These are phyloP conservation scores for Annona cherimola DNA, from an alignment of 164 flowering plant genomes.

Conservation along the genomic window DNA sequence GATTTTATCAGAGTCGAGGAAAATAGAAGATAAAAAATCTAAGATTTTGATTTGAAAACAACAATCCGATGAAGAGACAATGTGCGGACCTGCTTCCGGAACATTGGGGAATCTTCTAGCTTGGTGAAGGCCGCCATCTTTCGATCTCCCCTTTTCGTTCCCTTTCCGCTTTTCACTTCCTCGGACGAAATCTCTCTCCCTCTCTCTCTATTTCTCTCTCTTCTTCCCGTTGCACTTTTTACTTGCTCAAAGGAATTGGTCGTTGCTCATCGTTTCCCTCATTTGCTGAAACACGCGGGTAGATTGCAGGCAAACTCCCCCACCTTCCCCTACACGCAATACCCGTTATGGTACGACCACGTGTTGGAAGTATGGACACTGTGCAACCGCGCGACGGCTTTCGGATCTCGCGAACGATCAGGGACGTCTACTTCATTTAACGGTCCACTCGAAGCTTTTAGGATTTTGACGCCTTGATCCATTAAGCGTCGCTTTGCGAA, in stretches of 20 bases:
- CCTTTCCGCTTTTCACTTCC: background rate
- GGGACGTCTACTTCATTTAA: background rate
- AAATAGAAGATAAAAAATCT: too few relatives aligned
- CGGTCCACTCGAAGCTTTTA: background rate
- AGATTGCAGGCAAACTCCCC: background rate
- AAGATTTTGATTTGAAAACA: too few relatives aligned
- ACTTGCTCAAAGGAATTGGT: background rate
- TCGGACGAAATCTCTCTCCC: background rate
- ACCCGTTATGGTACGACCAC: background rate
- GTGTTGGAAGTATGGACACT: background rate
- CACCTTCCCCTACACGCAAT: background rate
- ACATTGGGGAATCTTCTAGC: constrained; percentile 13
- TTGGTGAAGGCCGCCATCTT: constrained; percentile 6
- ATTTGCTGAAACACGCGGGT: background rate
- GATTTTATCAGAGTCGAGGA: too few relatives aligned
- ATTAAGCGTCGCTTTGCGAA: too few relatives aligned
- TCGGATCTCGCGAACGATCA: background rate
- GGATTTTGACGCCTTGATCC: too few relatives aligned
- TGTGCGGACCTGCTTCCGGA: constrained; percentile 10
- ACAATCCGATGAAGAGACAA: too few relatives aligned
- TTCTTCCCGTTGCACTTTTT: too few relatives aligned
- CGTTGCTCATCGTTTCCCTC: background rate
- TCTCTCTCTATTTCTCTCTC: constrained; percentile 1
- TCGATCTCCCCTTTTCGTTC: constrained; percentile 1
- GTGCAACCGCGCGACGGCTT: background rate